These are phyloP conservation scores for Achaetomiella virescens DNA, from an alignment of 495 filamentous ascomycete genomes.

Conservation along the genomic window DNA sequence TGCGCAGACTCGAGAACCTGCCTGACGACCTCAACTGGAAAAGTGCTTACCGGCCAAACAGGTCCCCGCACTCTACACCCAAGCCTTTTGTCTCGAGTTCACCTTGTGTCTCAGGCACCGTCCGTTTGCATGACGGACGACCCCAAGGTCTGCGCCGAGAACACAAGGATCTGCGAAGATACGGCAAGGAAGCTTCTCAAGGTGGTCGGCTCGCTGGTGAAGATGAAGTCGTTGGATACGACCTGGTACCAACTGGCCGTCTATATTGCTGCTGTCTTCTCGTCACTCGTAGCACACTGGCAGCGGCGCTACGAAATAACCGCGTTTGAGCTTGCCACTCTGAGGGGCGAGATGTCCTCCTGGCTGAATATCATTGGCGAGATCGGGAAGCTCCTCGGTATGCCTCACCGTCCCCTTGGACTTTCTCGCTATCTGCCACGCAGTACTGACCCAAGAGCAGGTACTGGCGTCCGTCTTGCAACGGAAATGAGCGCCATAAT, in stretches of 20 bases:
- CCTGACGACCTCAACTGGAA: slow-evolving; percentile 48
- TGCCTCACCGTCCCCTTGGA: slow-evolving; percentile 14
- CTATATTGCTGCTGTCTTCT: slow-evolving; percentile 68
- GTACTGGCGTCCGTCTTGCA: slow-evolving; percentile 31
- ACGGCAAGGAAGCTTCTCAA: slow-evolving; percentile 57
- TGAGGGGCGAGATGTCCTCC: slow-evolving; percentile 59
- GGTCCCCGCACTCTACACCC: slow-evolving; percentile 46
- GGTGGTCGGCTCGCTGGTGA: slow-evolving; percentile 51
- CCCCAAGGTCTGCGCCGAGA: slow-evolving; percentile 54
- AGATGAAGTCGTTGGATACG: slow-evolving; percentile 64
- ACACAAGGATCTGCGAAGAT: slow-evolving; percentile 62
- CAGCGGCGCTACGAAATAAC: slow-evolving; percentile 56
- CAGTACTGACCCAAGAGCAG: slow-evolving; percentile 11
- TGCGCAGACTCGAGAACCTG: slow-evolving; percentile 47
- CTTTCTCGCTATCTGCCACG: background rate
- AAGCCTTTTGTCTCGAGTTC: slow-evolving; percentile 44
- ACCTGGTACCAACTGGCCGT: slow-evolving; percentile 71
- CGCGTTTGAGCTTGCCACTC: slow-evolving; percentile 43
- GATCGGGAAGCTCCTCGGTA: slow-evolving; percentile 57
- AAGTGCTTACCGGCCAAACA: slow-evolving; percentile 46
- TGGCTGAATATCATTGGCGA: slow-evolving; percentile 65
- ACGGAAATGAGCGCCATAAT: slow-evolving; percentile 35
- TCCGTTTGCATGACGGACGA: slow-evolving; percentile 59
- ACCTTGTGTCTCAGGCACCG: slow-evolving; percentile 56
- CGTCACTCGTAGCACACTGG: slow-evolving; percentile 62